Conservation (phyloP, 495 filamentous ascomycete species). For the Aspergillus saccharolyticus region DNA sequence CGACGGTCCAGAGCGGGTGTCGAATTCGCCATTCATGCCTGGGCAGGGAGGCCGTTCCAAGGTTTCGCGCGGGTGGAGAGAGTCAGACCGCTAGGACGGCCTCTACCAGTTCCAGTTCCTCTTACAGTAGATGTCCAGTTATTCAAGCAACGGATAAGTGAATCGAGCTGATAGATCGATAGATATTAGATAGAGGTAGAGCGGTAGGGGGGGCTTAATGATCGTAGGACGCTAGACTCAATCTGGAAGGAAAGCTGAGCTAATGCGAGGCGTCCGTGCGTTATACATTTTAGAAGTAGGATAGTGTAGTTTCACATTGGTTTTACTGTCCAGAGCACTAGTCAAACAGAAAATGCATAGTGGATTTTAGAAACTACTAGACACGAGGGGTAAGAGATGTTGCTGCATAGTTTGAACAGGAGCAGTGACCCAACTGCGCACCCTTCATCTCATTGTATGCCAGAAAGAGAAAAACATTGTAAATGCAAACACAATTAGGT, state of each 20-base stretch:
- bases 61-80: neutral
- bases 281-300: neutral
- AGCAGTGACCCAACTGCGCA: too few species aligned
- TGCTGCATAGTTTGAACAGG: too few species aligned
- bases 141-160: neutral
- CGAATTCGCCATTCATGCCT: constrained; percentile 30
- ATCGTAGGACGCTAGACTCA: neutral
- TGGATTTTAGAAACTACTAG: too few species aligned
- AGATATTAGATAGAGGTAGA: neutral
- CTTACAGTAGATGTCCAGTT: neutral
- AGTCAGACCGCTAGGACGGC: neutral
- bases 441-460: too few species aligned
- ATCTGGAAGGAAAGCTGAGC: neutral
- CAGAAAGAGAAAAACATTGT: too few species aligned
- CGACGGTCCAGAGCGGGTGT: constrained; percentile 28
- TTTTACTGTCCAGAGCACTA: too few species aligned
- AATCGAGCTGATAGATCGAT: neutral
- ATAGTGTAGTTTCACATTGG: too few species aligned
- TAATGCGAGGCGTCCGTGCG: constrained; percentile 1
- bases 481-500: too few species aligned
- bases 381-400: too few species aligned
- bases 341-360: too few species aligned
- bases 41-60: constrained; percentile 10
- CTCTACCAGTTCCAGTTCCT: neutral
- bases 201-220: neutral